Evolutionary conservation across 2,329 filamentous ascomycete species (phyloP).

Genomic region (Aschersonia sp.): DNA sequence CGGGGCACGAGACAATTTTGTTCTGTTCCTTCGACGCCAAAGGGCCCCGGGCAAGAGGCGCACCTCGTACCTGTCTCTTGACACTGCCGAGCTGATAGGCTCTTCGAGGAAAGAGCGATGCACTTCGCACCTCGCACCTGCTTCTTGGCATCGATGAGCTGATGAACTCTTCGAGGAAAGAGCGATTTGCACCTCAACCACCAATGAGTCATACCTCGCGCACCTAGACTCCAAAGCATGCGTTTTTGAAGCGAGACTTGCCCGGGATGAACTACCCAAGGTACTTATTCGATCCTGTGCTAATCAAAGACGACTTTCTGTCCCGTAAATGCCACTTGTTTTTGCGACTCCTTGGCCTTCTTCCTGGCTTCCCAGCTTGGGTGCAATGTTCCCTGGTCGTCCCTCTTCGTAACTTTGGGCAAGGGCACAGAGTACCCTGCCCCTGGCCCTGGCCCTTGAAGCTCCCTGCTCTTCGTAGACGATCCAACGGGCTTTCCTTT

Average conservation of each 20-base stretch:
- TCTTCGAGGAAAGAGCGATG: no score
- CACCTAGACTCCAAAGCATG: no score
- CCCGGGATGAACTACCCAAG: background rate
- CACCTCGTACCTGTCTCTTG: no score
- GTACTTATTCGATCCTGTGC: background rate
- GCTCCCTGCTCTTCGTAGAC: conserved; percentile 7
- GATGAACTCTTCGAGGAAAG: no score
- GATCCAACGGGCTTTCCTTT: conserved; percentile 23
- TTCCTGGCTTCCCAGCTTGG: conserved; percentile 13
- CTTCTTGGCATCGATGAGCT: no score
- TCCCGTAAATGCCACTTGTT: conserved; percentile 8
- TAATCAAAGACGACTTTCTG: conserved; percentile 13
- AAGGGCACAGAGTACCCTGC: conserved; percentile 6
- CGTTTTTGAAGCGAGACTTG: background rate
- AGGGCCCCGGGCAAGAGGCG: no score
- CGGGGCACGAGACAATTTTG: no score
- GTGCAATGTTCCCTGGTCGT: conserved; percentile 41
- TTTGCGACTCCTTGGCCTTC: conserved; percentile 10
- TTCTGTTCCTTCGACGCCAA: no score
- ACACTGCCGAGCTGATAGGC: no score
- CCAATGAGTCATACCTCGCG: no score
- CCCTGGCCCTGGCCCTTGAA: conserved; percentile 1
- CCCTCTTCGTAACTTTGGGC: conserved; percentile 21
- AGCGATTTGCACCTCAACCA: no score
- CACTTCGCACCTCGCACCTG: no score